These are phyloP conservation scores for Teunomyces lycoperdinae DNA, from an alignment of 805 yeast genomes.

Conservation along the genomic window DNA sequence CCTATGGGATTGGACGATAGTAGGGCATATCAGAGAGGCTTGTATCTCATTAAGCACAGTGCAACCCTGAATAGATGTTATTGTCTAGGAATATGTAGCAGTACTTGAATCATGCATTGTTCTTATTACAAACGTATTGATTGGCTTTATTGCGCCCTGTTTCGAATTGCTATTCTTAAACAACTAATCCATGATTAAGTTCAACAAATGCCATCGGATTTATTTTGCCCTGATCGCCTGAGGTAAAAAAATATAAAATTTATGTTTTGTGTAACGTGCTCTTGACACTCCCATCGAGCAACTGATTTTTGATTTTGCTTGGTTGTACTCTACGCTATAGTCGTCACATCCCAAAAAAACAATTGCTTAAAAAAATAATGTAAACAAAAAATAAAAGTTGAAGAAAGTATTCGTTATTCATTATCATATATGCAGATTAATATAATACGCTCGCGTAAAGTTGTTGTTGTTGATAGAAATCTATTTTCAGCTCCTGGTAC, in stretches of 20 bases:
- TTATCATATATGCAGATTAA: slow-evolving; percentile 3
- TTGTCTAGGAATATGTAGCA: background rate
- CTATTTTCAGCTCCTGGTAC: background rate
- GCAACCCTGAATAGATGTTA: background rate
- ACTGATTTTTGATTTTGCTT: background rate
- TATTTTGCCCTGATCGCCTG: background rate
- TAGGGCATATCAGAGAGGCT: background rate
- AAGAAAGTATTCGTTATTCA: background rate
- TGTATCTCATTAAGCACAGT: background rate
- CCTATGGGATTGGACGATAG: background rate
- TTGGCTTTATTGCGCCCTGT: too few species aligned
- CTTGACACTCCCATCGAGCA: background rate
- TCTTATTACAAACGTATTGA: background rate
- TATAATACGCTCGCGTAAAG: background rate
- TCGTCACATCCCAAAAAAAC: background rate
- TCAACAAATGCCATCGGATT: background rate
- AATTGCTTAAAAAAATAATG: background rate
- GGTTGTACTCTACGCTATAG: background rate
- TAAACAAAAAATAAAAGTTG: background rate
- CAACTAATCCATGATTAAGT: background rate
- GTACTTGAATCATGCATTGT: background rate
- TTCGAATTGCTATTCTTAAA: background rate
- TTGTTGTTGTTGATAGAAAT: background rate
- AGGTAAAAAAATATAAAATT: background rate
- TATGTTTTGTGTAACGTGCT: background rate